Percentiles rank a stretch among this genome's conserved stretches.
These are phyloP conservation scores for Hypomontagnella monticulosa DNA, from an alignment of 495 filamentous ascomycete genomes.

Conservation along the genomic window DNA sequence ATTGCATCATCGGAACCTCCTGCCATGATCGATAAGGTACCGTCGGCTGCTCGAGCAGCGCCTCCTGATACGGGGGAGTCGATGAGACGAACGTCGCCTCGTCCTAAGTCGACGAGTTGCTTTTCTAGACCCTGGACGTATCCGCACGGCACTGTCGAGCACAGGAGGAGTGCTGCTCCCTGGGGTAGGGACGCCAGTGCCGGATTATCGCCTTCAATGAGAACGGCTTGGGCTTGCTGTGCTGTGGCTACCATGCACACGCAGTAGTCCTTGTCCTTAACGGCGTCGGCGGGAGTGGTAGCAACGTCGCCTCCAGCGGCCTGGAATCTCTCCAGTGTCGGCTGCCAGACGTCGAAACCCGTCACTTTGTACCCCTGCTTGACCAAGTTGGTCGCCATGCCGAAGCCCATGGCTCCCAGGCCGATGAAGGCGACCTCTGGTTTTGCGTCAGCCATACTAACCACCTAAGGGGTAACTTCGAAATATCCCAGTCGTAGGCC, in stretches of 20 bases:
- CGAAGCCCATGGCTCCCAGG: slow-evolving; percentile 89
- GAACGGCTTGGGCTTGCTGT: slow-evolving; percentile 70
- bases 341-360: slow-evolving; percentile 78
- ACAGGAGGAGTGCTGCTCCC: slow-evolving; percentile 72
- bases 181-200: slow-evolving; percentile 65
- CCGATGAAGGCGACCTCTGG: slow-evolving; percentile 78
- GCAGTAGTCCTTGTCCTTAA: slow-evolving; percentile 67
- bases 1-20: slow-evolving; percentile 69
- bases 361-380: slow-evolving; percentile 73
- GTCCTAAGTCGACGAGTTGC: slow-evolving; percentile 61
- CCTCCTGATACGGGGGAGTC: slow-evolving; percentile 84
- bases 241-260: slow-evolving; percentile 85
- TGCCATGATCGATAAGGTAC: slow-evolving; percentile 83
- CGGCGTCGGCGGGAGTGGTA: slow-evolving; percentile 69
- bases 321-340: slow-evolving; percentile 76
- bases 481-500: background rate
- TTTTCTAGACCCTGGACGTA: slow-evolving; percentile 69
- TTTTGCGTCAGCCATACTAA: slow-evolving; percentile 51
- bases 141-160: slow-evolving; percentile 76
- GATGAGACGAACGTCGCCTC: slow-evolving; percentile 73
- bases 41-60: slow-evolving; percentile 74
- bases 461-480: background rate
- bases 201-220: slow-evolving; percentile 69
- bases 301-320: slow-evolving; percentile 71
- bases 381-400: slow-evolving; percentile 83